Percentiles rank a stretch among this genome's conserved stretches.
Evolutionary conservation across 2,329 filamentous ascomycete species (phyloP).

Genomic region (Pestalotiopsis sp.): DNA sequence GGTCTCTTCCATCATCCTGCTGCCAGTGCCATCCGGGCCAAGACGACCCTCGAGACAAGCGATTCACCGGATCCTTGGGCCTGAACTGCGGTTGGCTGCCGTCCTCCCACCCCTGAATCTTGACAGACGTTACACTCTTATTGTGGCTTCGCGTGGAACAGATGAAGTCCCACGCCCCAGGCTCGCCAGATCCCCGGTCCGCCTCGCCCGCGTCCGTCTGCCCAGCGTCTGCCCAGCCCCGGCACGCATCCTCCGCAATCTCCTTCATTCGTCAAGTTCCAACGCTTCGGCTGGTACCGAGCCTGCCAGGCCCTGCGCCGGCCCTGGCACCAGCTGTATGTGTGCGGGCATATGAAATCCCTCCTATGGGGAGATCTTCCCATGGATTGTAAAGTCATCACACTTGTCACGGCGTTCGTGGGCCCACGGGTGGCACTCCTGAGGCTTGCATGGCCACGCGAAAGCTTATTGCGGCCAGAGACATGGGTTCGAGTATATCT

Average conservation of each 20-base stretch:
- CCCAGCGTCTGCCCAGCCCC: conserved; percentile 6
- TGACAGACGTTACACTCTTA: conserved; percentile 11
- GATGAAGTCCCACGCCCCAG: background rate
- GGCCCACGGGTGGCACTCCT: background rate
- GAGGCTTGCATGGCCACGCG: background rate
- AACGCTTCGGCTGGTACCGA: conserved; percentile 8
- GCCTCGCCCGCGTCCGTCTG: conserved; percentile 7
- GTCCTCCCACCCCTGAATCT: conserved; percentile 3
- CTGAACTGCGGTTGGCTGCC: conserved; percentile 2
- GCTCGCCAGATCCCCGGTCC: conserved; percentile 1
- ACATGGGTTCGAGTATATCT: conserved; percentile 8
- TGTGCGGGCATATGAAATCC: conserved; percentile 13
- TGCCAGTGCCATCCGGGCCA: background rate
- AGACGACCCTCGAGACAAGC: background rate
- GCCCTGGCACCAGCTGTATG: conserved; percentile 4
- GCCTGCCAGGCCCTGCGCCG: conserved; percentile 1
- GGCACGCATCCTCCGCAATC: conserved; percentile 13
- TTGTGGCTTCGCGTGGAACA: conserved; percentile 5
- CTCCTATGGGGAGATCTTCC: conserved; percentile 13
- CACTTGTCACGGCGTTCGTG: background rate
- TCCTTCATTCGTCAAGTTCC: conserved; percentile 6
- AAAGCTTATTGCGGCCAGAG: background rate
- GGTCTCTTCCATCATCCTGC: background rate
- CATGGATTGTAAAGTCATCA: conserved; percentile 5
- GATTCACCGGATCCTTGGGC: background rate